phyloP scores from a whole-genome alignment of 768 basidiomycete species.

The Rhodocollybia butyracea region DNA sequence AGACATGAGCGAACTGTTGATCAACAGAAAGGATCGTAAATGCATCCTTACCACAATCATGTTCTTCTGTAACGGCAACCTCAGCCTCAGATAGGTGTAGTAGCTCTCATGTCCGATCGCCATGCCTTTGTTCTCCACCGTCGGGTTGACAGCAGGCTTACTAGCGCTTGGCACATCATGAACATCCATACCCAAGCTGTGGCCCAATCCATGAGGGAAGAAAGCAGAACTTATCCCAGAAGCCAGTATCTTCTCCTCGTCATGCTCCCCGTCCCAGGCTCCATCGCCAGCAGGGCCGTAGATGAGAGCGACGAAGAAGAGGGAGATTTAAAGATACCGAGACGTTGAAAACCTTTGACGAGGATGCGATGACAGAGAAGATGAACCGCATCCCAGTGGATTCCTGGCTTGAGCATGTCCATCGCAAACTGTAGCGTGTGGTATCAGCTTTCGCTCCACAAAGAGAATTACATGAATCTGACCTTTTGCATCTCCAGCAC shows the following conservation, averaged over 20 bases:
- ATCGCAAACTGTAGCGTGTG: constrained; percentile 54
- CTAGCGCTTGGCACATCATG: constrained; percentile 88
- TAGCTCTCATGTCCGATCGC: constrained; percentile 55
- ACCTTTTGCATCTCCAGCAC: constrained; percentile 91
- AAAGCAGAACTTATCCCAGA: constrained; percentile 81
- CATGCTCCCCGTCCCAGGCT: constrained; percentile 54
- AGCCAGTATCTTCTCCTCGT: constrained; percentile 63
- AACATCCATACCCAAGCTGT: constrained; percentile 91
- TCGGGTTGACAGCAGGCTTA: constrained; percentile 60
- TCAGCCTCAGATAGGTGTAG: constrained; percentile 76
- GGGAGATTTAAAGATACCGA: constrained; percentile 80
- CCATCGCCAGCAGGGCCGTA: constrained; percentile 16
- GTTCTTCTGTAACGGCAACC: constrained; percentile 65
- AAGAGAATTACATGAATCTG: constrained; percentile 10
- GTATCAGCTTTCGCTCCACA: neutral
- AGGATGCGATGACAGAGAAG: constrained; percentile 78
- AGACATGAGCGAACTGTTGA: constrained; percentile 1
- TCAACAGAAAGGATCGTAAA: neutral
- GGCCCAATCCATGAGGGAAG: constrained; percentile 93
- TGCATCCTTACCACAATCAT: constrained; percentile 79
- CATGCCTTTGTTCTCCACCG: constrained; percentile 35
- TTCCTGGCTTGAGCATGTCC: constrained; percentile 64
- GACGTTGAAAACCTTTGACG: constrained; percentile 73
- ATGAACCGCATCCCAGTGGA: constrained; percentile 90
- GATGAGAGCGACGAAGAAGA: constrained; percentile 21